Base-by-base conservation (phyloP, 139 green algal species). In the Pseudopediastrum boryanum region DNA sequence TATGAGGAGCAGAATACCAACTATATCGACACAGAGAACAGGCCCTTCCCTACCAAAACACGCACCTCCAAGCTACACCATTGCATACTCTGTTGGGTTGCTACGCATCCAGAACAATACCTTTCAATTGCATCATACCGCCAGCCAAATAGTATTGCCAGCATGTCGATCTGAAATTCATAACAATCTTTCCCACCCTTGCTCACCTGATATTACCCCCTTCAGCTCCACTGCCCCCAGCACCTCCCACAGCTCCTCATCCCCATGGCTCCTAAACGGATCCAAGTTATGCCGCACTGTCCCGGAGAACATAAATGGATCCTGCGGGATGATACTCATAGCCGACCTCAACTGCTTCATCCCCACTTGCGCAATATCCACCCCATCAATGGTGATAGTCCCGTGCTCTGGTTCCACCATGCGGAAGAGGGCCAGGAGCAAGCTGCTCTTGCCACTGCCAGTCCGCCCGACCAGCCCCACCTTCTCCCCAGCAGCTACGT, bases 201-300 rank as follows among this genome's bases (percentile, higher is more conserved):
- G n/a, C n/a, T n/a, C n/a, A n/a, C n/a, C 44, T 0, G 21, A 51
- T 23, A 90, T 84, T 39, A 70, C 70, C 44, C 46, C 52, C 72
- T 89, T 91, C 1, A 98, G 86, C 27, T 89, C 85, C 42, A 95
- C 95, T 9, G 85, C 64, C 10, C 86, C 83, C 21, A 98, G 71
- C 13, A 89, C 89, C 48, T 93, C 83, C 94, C 91, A 98, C 52
- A 98, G 82, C 63, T 90, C 79, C 0, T 64, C 83, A 63, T 98
- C 95, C 10, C n/a, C 79, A 83, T 94, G 75, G 13, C 63, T 50
- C 21, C 82, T 35, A 52, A 95, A 96, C 16, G 95, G 95, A 85
- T 99, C 95, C 78, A 99, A 89, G 88, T 99, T 99, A 75, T 78
- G 79, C 36, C 95, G 89, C 61, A 99, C 85, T 2, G 83, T 95